Base-by-base conservation (phyloP, 228 moss, liverwort and hornwort species). In the Sphagnum magellanicum region DNA sequence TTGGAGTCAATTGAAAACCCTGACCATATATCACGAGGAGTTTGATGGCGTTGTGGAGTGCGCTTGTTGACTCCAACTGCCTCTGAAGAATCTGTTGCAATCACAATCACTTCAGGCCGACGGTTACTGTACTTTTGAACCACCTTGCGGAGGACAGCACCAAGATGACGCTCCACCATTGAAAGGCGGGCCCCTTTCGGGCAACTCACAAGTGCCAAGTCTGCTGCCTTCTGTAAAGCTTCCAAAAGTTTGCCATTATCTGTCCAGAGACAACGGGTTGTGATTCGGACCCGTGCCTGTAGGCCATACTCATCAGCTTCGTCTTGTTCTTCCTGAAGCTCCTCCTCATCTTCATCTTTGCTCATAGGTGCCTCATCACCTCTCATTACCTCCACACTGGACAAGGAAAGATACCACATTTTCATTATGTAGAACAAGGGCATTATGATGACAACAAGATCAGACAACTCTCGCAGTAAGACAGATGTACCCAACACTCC, bases 241-340 rank as follows among this genome's bases (percentile, higher is more conserved):
- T 94, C 98, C 69, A 98, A 52, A 6, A 98, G 89, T 71, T 85
- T 90, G 50, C 84, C 83, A 51, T 87, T 83, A 80, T 98, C 98
- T 10, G 81, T 90, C 98, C 98, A 98, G 66, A 98, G 73, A 73
- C 98, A 98, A n/a, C 92, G 87, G 0, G 94, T 98, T 11, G 93
- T 98, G 55, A 94, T 89, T 50, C 98, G 91, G 49, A 94, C 62
- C 65, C 84, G 82, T 14, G 87, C 94, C 60, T 78, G 78, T n/a
- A 98, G 60, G 49, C 98, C 98, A 52, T 78, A 87, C 10, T 87
- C 87, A 68, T 87, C 83, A 48, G 68, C 74, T 55, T 83, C 80
- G 14, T 81, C 78, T 15, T 64, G 65, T 51, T 70, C 78, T 4
- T 72, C 76, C 5, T 73, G 68, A 13, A 73, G 51, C 10, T 67